These are phyloP conservation scores for Fusarium subtropicale DNA, from an alignment of 2,329 filamentous ascomycete species.

Conservation along the genomic window DNA sequence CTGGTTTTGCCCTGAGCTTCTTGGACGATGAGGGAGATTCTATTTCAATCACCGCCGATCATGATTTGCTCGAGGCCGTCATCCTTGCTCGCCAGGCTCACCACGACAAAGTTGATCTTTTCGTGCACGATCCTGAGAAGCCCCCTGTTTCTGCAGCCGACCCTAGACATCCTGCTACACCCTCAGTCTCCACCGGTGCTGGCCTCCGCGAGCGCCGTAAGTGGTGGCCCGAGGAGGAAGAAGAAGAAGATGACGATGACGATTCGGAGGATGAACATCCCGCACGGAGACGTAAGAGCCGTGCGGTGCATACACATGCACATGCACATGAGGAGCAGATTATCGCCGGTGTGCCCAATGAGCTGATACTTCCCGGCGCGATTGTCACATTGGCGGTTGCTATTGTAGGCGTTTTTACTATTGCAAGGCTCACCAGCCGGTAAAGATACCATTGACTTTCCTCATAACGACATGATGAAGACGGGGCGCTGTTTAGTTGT, in stretches of 20 bases:
- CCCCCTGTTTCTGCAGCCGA: slow-evolving; percentile 76
- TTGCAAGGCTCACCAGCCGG: slow-evolving; percentile 75
- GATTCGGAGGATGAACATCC: slow-evolving; percentile 64
- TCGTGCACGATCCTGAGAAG: slow-evolving; percentile 92
- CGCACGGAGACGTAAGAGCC: slow-evolving; percentile 57
- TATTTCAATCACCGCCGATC: slow-evolving; percentile 95
- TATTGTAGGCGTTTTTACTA: slow-evolving; percentile 91
- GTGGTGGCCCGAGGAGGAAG: slow-evolving; percentile 69
- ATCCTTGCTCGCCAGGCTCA: slow-evolving; percentile 79
- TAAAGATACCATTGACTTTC: slow-evolving; percentile 50
- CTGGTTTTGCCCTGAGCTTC: slow-evolving; percentile 93
- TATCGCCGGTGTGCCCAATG: slow-evolving; percentile 92
- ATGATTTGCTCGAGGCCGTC: slow-evolving; percentile 92
- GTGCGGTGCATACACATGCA: slow-evolving; percentile 58
- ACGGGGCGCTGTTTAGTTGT: slow-evolving; percentile 47
- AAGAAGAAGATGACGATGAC: slow-evolving; percentile 64
- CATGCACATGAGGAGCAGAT: slow-evolving; percentile 77
- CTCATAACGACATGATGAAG: slow-evolving; percentile 54
- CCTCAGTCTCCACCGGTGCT: slow-evolving; percentile 60
- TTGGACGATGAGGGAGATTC: slow-evolving; percentile 97
- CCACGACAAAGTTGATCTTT: slow-evolving; percentile 95
- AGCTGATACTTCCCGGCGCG: slow-evolving; percentile 90
- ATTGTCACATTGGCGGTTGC: slow-evolving; percentile 96
- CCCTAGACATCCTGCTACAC: slow-evolving; percentile 58
- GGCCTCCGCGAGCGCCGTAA: slow-evolving; percentile 65